Percentiles rank a stretch among this genome's conserved stretches.
Evolutionary conservation across 2,329 filamentous ascomycete genomes (phyloP).

Genomic region (Xylariaceae sp.): DNA sequence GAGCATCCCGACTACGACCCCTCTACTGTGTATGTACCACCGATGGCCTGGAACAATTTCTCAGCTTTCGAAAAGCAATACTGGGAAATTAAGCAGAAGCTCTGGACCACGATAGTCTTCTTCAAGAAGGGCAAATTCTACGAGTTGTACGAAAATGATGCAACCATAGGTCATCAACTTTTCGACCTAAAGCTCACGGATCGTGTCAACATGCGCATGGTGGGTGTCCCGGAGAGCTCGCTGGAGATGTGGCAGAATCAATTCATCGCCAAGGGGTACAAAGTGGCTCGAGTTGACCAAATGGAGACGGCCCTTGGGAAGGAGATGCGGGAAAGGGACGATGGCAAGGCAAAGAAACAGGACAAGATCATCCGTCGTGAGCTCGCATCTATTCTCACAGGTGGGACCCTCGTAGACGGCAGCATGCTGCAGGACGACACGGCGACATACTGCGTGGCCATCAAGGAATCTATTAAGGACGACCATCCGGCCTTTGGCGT

Average conservation of each 20-base stretch:
- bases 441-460: constrained; percentile 93
- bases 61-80: constrained; percentile 98
- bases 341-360: constrained; percentile 69
- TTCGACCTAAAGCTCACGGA: constrained; percentile 98
- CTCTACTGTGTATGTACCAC: constrained; percentile 87
- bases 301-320: constrained; percentile 95
- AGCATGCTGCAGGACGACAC: constrained; percentile 98
- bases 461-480: constrained; percentile 80
- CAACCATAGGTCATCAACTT: constrained; percentile 91
- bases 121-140: constrained; percentile 99
- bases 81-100: constrained; percentile 98
- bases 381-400: constrained; percentile 87
- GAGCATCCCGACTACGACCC: constrained; percentile 90
- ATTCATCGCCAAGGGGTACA: constrained; percentile 97
- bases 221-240: constrained; percentile 93
- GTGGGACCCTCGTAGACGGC: constrained; percentile 91
- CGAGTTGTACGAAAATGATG: constrained; percentile 97
- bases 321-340: constrained; percentile 95
- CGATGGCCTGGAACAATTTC: constrained; percentile 78
- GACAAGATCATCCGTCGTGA: constrained; percentile 95
- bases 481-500: constrained; percentile 86
- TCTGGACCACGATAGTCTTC: constrained; percentile 97
- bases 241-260: constrained; percentile 98
- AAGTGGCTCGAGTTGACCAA: constrained; percentile 95
- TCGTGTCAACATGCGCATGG: constrained; percentile 99